Evolutionary conservation across 2,329 filamentous ascomycete genomes (phyloP).

Genomic region (Metarhizium rileyi): DNA sequence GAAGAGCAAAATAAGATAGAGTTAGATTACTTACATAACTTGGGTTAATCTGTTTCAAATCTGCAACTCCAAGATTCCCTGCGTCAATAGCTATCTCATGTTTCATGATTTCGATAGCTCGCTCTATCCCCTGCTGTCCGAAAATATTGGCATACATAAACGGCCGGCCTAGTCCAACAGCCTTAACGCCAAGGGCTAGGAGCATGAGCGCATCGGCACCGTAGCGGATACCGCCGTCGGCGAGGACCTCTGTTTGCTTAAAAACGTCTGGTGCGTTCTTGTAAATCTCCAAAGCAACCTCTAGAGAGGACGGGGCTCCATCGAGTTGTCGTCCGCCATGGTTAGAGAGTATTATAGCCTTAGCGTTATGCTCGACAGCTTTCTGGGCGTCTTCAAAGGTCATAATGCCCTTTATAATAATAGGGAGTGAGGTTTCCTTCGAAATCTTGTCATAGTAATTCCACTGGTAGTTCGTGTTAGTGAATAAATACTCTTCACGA

Average conservation of each 20-base stretch:
- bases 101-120: conserved; percentile 35
- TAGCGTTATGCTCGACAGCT: conserved; percentile 21
- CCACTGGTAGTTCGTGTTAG: too few relatives aligned
- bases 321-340: conserved; percentile 34
- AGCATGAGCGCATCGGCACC: conserved; percentile 33
- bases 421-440: conserved; percentile 26
- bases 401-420: conserved; percentile 31
- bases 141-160: conserved; percentile 45
- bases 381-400: conserved; percentile 25
- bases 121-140: conserved; percentile 37
- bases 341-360: conserved; percentile 31
- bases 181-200: conserved; percentile 32
- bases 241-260: conserved; percentile 27
- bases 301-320: conserved; percentile 26
- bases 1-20: too few relatives aligned
- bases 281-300: conserved; percentile 30
- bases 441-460: conserved; percentile 22
- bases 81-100: conserved; percentile 37
- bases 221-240: conserved; percentile 34
- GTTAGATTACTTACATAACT: background rate
- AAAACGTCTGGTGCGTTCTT: conserved; percentile 27
- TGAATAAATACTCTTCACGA: too few relatives aligned
- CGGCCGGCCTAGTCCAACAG: conserved; percentile 37
- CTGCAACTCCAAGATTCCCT: conserved; percentile 31
- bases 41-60: conserved; percentile 23